phyloP scores from a whole-genome alignment of 177 flowering plant species.

The Tripterygium wilfordii region DNA sequence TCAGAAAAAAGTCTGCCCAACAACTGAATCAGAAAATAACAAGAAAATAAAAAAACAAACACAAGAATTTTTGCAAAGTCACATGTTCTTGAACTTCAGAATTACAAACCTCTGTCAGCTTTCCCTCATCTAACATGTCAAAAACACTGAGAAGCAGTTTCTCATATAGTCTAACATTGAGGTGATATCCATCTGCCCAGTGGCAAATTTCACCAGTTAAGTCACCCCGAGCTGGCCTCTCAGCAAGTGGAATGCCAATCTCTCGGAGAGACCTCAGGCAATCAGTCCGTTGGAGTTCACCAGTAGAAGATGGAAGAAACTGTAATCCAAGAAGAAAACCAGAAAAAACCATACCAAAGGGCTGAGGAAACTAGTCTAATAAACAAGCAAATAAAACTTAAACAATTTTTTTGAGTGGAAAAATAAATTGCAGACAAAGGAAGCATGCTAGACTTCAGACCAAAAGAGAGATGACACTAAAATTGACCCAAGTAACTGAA shows the following conservation, averaged over 20 bases:
- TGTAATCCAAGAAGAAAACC: constrained; percentile 15
- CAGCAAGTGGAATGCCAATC: constrained; percentile 79
- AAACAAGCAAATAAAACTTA: not conserved
- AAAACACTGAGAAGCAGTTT: constrained; percentile 86
- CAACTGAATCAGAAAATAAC: no score
- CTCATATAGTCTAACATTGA: constrained; percentile 89
- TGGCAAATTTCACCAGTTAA: constrained; percentile 99
- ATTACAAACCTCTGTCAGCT: constrained; percentile 78
- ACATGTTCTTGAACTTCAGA: no score
- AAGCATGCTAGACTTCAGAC: no score
- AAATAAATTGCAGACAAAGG: no score
- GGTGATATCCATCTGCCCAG: constrained; percentile 99
- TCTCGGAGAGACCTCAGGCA: constrained; percentile 87
- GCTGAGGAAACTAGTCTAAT: not conserved
- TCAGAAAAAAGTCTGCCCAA: no score
- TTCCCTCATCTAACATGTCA: constrained; percentile 95
- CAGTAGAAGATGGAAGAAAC: constrained; percentile 75
- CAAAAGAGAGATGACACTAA: no score
- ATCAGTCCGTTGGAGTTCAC: constrained; percentile 83
- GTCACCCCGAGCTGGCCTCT: constrained; percentile 98
- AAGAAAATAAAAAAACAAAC: no score
- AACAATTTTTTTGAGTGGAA: no score
- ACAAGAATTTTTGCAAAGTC: no score
- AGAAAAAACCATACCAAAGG: not conserved
- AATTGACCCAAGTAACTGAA: no score